Evolutionary conservation across 305 asterid species (phyloP).

Genomic region (Caryopteris hybrid): DNA sequence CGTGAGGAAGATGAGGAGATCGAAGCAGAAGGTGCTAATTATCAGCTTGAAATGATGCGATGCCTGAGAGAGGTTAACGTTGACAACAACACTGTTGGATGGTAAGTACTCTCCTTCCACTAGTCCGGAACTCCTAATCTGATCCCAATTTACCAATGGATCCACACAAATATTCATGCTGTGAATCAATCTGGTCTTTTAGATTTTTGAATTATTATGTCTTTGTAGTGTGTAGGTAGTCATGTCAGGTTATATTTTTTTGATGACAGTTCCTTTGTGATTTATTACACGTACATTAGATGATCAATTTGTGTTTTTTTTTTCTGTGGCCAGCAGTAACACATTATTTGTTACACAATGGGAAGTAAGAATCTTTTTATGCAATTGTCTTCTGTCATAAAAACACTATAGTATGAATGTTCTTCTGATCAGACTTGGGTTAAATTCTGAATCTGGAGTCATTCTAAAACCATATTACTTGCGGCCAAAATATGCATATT

Average conservation of each 20-base stretch:
- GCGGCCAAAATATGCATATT: not conserved
- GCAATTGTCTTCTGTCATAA: too few relatives aligned
- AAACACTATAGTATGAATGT: not conserved
- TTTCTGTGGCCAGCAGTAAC: not conserved
- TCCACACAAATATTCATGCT: not conserved
- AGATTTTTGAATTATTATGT: not conserved
- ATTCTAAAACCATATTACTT: not conserved
- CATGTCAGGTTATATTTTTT: not conserved
- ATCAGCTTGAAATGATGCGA: slow-evolving; percentile 99
- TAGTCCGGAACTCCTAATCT: not conserved
- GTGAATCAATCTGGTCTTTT: not conserved
- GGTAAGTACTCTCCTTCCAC: slow-evolving; percentile 37
- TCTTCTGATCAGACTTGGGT: not conserved
- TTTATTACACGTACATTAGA: too few relatives aligned
- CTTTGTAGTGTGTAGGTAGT: not conserved
- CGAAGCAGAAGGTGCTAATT: slow-evolving; percentile 95
- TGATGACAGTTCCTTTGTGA: not conserved
- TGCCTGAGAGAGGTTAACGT: slow-evolving; percentile 97
- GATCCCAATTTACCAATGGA: not conserved
- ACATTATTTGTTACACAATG: not conserved
- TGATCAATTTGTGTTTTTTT: not conserved
- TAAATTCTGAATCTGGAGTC: not conserved
- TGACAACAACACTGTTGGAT: slow-evolving; percentile 95
- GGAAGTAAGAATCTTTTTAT: too few relatives aligned
- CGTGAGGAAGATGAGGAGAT: slow-evolving; percentile 97